Conservation (phyloP, 495 filamentous ascomycete genomes). For the Chaetomium cochliodes region DNA sequence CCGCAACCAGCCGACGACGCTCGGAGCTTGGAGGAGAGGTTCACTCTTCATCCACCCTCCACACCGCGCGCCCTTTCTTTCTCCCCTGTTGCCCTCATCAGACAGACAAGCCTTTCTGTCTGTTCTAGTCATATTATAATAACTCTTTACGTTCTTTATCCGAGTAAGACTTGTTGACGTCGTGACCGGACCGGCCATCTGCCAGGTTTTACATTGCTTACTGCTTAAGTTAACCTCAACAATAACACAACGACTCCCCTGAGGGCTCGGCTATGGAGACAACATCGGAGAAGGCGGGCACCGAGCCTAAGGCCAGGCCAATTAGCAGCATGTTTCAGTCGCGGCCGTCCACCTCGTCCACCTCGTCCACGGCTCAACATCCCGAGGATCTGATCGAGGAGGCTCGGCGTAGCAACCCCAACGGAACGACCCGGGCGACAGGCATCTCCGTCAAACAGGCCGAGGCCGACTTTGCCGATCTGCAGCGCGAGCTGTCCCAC, state of each 20-base stretch:
- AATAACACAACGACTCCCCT: neutral
- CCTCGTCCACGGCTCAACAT: slow-evolving; percentile 41
- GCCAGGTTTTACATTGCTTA: neutral
- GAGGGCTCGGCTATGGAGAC: neutral
- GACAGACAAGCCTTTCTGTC: neutral
- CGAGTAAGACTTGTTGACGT: neutral
- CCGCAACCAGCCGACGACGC: neutral
- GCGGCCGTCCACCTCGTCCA: slow-evolving; percentile 43
- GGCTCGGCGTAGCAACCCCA: slow-evolving; percentile 49
- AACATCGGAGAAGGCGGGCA: neutral
- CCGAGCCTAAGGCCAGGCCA: neutral
- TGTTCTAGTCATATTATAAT: no score
- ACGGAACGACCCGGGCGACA: slow-evolving; percentile 47
- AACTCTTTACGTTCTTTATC: neutral
- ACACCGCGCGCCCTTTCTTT: neutral
- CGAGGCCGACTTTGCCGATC: slow-evolving; percentile 72
- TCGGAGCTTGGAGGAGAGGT: slow-evolving; percentile 16
- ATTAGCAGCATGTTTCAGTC: slow-evolving; percentile 6
- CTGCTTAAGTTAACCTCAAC: no score
- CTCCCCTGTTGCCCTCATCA: neutral
- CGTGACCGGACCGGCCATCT: neutral
- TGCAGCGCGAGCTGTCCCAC: slow-evolving; percentile 68
- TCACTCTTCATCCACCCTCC: slow-evolving; percentile 18
- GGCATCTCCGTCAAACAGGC: slow-evolving; percentile 71
- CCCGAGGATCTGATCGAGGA: slow-evolving; percentile 47